These are phyloP conservation scores for Fusarium buxicola DNA, from an alignment of 2,329 filamentous ascomycete species.

Conservation along the genomic window DNA sequence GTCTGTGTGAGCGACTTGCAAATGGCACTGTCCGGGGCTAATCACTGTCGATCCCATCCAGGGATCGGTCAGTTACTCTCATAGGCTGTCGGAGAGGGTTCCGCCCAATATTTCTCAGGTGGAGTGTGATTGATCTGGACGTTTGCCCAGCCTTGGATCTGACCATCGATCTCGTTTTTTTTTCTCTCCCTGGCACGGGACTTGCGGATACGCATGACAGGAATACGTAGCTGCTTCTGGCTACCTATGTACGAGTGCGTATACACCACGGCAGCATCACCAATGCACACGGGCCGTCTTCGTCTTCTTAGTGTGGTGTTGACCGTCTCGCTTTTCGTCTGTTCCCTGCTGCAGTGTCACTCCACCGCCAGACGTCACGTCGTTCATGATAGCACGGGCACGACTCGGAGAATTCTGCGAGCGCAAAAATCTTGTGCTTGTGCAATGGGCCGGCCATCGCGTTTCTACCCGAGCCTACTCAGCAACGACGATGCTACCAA, in stretches of 20 bases:
- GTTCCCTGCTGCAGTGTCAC: slow-evolving; percentile 18
- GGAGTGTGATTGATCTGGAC: slow-evolving; percentile 2
- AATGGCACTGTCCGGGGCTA: slow-evolving; percentile 8
- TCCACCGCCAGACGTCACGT: slow-evolving; percentile 24
- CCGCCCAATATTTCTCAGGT: not conserved
- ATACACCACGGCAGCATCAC: not conserved
- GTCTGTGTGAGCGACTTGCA: slow-evolving; percentile 6
- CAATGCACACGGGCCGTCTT: not conserved
- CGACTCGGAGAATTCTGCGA: slow-evolving; percentile 46
- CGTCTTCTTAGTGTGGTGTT: not conserved
- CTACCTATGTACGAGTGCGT: not conserved
- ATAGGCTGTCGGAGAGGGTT: slow-evolving; percentile 6
- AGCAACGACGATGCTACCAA: slow-evolving; percentile 1
- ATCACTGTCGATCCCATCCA: slow-evolving; percentile 14
- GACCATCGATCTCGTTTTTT: not conserved
- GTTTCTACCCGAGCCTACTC: slow-evolving; percentile 24
- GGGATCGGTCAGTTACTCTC: not conserved
- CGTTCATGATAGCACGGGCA: slow-evolving; percentile 31
- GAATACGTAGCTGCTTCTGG: not conserved
- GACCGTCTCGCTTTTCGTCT: slow-evolving; percentile 8
- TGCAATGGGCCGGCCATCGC: slow-evolving; percentile 29
- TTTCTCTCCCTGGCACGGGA: not conserved
- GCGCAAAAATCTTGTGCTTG: slow-evolving; percentile 36
- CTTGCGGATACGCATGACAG: not conserved
- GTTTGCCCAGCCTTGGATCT: not conserved